Evolutionary conservation across 805 yeast genomes (phyloP).

Genomic region (Myxozyma monticola): DNA sequence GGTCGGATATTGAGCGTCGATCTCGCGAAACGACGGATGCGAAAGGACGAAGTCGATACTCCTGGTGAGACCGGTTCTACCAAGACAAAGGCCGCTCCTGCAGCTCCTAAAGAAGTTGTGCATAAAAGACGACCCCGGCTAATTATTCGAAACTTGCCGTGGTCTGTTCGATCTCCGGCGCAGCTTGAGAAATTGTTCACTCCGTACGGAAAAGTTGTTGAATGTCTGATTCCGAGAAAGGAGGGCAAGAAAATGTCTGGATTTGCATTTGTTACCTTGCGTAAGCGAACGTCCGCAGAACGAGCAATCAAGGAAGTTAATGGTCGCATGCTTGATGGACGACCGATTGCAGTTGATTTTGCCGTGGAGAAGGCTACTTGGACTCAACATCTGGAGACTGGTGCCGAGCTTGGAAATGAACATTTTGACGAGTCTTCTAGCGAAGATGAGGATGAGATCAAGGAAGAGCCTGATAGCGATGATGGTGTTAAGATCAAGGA

Average conservation of each 20-base stretch:
- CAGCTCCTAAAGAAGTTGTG: no score
- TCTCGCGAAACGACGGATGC: constrained; percentile 87
- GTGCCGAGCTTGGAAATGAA: constrained; percentile 45
- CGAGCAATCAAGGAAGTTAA: constrained; percentile 72
- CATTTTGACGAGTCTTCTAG: constrained; percentile 44
- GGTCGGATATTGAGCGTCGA: constrained; percentile 72
- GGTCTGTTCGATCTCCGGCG: constrained; percentile 84
- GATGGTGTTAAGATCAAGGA: constrained; percentile 36
- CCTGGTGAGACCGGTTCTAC: constrained; percentile 20
- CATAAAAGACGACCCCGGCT: constrained; percentile 76
- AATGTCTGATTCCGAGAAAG: constrained; percentile 85
- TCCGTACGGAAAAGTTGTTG: constrained; percentile 81
- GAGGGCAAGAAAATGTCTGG: constrained; percentile 89
- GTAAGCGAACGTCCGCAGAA: constrained; percentile 71
- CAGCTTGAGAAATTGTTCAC: constrained; percentile 67
- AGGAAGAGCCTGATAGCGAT: constrained; percentile 38
- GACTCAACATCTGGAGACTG: constrained; percentile 52
- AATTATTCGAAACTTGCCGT: constrained; percentile 89
- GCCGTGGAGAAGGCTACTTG: constrained; percentile 88
- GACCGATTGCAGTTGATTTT: constrained; percentile 91
- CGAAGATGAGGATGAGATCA: constrained; percentile 39
- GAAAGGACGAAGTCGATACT: constrained; percentile 42
- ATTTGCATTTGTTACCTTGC: constrained; percentile 92
- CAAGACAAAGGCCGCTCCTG: constrained; percentile 37
- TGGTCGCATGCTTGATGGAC: constrained; percentile 79